phyloP scores from a whole-genome alignment of 2,329 filamentous ascomycete species.

The Arthrobotrys entomopaga region DNA sequence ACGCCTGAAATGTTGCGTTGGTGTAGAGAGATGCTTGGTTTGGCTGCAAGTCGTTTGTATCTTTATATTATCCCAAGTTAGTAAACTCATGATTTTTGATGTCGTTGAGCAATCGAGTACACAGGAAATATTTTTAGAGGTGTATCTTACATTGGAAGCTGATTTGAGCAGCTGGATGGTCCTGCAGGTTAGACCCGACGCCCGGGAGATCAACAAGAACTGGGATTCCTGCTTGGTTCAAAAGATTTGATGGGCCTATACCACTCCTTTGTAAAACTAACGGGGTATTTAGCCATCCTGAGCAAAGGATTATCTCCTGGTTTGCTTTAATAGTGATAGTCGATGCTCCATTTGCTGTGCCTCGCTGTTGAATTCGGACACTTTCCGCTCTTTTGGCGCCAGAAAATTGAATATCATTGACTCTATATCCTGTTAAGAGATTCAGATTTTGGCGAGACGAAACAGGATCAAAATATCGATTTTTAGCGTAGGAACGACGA shows the following conservation, averaged over 20 bases:
- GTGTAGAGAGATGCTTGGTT: conserved; percentile 43
- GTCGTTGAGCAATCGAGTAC: too few species aligned
- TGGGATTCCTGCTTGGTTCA: conserved; percentile 63
- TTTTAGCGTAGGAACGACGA: conserved; percentile 59
- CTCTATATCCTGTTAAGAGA: conserved; percentile 59
- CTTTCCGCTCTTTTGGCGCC: conserved; percentile 24
- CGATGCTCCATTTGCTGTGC: conserved; percentile 38
- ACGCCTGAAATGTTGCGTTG: conserved; percentile 41
- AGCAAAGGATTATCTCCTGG: conserved; percentile 64
- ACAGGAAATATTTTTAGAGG: too few species aligned
- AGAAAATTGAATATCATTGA: conserved; percentile 58
- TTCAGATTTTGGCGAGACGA: conserved; percentile 58
- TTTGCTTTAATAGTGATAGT: conserved; percentile 58
- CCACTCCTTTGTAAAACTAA: conserved; percentile 67
- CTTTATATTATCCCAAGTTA: conserved; percentile 9
- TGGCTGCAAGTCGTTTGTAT: conserved; percentile 39
- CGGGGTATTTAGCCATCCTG: conserved; percentile 63
- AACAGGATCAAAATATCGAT: conserved; percentile 59
- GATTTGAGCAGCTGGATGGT: conserved; percentile 60
- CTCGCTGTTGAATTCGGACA: conserved; percentile 48
- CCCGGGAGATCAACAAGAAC: conserved; percentile 65
- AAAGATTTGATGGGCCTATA: conserved; percentile 62
- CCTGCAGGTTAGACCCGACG: conserved; percentile 66
- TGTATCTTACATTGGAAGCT: conserved; percentile 40
- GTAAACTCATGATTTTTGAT: neutral